Percentiles rank a stretch among this genome's conserved stretches.
These are phyloP conservation scores for Septoria linicola DNA, from an alignment of 2,329 filamentous ascomycete genomes.

Conservation along the genomic window DNA sequence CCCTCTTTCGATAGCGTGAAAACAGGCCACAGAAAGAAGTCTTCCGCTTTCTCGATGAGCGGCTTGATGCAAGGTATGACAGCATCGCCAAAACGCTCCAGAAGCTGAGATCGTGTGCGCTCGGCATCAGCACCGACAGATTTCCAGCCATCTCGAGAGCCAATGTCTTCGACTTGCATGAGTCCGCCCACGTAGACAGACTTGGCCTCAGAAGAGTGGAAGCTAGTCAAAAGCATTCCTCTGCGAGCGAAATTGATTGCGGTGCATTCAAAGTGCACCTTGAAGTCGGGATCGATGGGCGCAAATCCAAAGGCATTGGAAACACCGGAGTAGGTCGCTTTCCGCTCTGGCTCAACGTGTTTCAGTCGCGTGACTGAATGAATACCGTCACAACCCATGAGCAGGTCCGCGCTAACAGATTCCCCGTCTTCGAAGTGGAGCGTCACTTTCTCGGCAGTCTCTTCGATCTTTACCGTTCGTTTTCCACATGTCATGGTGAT, in stretches of 20 bases:
- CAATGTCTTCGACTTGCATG: constrained; percentile 47
- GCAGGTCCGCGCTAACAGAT: constrained; percentile 35
- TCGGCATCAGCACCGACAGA: constrained; percentile 45
- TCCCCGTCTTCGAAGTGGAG: constrained; percentile 40
- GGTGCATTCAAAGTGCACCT: constrained; percentile 44
- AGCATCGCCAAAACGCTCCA: constrained; percentile 43
- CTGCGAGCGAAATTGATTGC: constrained; percentile 49
- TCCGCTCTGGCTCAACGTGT: constrained; percentile 47
- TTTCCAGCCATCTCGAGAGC: constrained; percentile 48
- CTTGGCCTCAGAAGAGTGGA: constrained; percentile 39
- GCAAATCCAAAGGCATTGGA: constrained; percentile 50
- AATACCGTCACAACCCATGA: constrained; percentile 42
- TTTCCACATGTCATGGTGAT: constrained; percentile 47
- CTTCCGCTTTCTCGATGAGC: constrained; percentile 44
- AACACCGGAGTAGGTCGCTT: constrained; percentile 45
- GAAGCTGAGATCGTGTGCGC: constrained; percentile 43
- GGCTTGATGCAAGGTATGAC: constrained; percentile 40
- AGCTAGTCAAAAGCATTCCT: constrained; percentile 48
- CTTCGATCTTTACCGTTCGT: constrained; percentile 43
- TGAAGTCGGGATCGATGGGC: constrained; percentile 38
- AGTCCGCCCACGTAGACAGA: constrained; percentile 47
- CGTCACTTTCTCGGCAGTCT: constrained; percentile 38
- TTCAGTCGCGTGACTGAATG: constrained; percentile 44
- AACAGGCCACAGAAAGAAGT: constrained; percentile 49
- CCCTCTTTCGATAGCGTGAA: constrained; percentile 47